Evolutionary conservation across 371 early-diverging fungal genomes (phyloP).

Genomic region (Cokeromyces recurvatus): DNA sequence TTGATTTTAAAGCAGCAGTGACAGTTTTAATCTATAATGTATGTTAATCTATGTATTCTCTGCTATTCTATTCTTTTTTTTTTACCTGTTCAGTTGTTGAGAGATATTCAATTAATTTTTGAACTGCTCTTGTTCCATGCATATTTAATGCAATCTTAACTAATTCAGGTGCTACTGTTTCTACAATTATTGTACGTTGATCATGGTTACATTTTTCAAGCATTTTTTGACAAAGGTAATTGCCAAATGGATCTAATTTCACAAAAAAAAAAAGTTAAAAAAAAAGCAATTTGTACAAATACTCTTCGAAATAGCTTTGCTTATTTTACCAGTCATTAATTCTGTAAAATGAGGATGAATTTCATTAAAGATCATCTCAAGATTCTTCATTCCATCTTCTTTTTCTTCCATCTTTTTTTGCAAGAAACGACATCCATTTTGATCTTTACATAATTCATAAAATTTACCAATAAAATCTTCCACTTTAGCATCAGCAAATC

Average conservation of each 20-base stretch:
- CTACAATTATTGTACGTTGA: slow-evolving; percentile 70
- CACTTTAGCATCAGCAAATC: slow-evolving; percentile 61
- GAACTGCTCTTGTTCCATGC: slow-evolving; percentile 97
- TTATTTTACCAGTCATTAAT: slow-evolving; percentile 70
- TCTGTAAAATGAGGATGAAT: slow-evolving; percentile 70
- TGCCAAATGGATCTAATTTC: slow-evolving; percentile 80
- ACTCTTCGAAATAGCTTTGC: too few species aligned
- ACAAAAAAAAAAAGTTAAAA: background rate
- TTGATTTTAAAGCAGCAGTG: slow-evolving; percentile 64
- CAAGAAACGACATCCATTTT: slow-evolving; percentile 86
- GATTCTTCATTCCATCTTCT: slow-evolving; percentile 1
- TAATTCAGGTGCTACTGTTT: slow-evolving; percentile 68
- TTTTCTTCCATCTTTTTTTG: slow-evolving; percentile 74
- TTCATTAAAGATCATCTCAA: slow-evolving; percentile 68
- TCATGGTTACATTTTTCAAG: slow-evolving; percentile 74
- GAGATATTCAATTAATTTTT: slow-evolving; percentile 88
- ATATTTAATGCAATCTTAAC: slow-evolving; percentile 84
- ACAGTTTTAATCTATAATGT: slow-evolving; percentile 63
- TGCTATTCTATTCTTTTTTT: too few species aligned
- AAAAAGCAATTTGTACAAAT: too few species aligned
- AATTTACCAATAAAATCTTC: slow-evolving; percentile 71
- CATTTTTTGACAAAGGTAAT: slow-evolving; percentile 88
- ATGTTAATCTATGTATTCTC: too few species aligned
- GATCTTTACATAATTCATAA: slow-evolving; percentile 80
- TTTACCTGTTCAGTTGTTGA: slow-evolving; percentile 57